Evolutionary conservation across 1,284 basidiomycete genomes (phyloP), one percentile per base, ranked within the genome.

Genomic region (Ganoderma multipileum): DNA sequence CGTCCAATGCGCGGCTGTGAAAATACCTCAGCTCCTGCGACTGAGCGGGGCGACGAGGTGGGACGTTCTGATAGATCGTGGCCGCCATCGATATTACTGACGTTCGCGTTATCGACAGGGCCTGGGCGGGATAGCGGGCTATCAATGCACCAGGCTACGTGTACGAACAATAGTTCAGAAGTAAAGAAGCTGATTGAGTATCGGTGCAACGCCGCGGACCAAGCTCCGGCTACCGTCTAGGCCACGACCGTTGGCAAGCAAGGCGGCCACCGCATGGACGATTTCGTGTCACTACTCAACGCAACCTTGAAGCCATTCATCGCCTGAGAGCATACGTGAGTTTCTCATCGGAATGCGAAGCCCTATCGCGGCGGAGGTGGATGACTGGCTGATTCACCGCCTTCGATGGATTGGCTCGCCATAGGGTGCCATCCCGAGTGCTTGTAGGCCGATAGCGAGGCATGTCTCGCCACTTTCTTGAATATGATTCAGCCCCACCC

Each of bases 301-400:
- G 52, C 26, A 55, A 30, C 28, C 28, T 55, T 55, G n/a, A 42
- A 33, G 52, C 30, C 30, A 55, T 55, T 33, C 52, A 30, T 55
- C 30, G 28, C 28, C 28, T 30, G 2, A 33, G 52, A 30, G 52
- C 52, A 50, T 26, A 26, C 3, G 9, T 26, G 47, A 26, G 52
- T 55, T 55, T 55, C 52, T 30, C 52, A 55, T 30, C 52, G 30
- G 52, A 55, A 55, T 33, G 30, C 52, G 52, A 55, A 55, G 30
- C 52, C 52, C 30, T 28, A 55, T 50, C 47, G 47, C 23, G 30
- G 52, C 16, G 14, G 52, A 55, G 28, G 30, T 55, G 52, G 7
- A 20, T 28, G 30, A 33, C 52, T 55, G 5, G 52, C 30, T 33
- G 30, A 30, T 8, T 55, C 52, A 33, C 30, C 52, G 52, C 52